Evolutionary conservation across 352 stramenopile genomes (phyloP).

Genomic region (Phytophthora pini): DNA sequence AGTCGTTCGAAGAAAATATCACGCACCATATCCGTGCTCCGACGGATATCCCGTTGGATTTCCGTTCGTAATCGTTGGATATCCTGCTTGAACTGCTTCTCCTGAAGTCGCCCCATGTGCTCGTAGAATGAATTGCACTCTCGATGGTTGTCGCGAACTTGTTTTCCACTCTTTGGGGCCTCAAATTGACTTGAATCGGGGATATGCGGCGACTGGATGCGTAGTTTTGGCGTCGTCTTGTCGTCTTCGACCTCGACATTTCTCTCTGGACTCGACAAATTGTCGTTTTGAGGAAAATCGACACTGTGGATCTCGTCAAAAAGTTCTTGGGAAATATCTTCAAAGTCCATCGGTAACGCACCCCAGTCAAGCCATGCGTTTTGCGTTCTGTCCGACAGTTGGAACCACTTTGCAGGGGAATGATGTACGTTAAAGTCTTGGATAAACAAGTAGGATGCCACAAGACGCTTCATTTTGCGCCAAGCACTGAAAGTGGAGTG

Average conservation of each 20-base stretch:
- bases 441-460: conserved; percentile 29
- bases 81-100: conserved; percentile 20
- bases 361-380: conserved; percentile 20
- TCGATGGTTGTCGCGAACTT: background rate
- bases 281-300: conserved; percentile 1
- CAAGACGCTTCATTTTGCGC: conserved; percentile 35
- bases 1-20: conserved; percentile 19
- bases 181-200: background rate
- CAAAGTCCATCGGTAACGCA: conserved; percentile 26
- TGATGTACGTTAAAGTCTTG: conserved; percentile 17
- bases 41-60: conserved; percentile 21
- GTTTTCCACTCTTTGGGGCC: background rate
- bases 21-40: conserved; percentile 9
- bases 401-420: conserved; percentile 17
- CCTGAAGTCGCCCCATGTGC: conserved; percentile 17
- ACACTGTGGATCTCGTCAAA: conserved; percentile 26
- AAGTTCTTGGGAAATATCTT: conserved; percentile 27
- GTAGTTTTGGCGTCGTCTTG: background rate
- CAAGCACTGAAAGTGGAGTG: conserved; percentile 23
- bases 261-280: conserved; percentile 3
- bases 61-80: conserved; percentile 11
- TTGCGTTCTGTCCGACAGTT: conserved; percentile 18
- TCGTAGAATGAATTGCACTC: conserved; percentile 17
- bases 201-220: conserved; percentile 4
- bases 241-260: background rate